Evolutionary conservation across 2,329 filamentous ascomycete genomes (phyloP).

Genomic region (Microcyclosporella mali): DNA sequence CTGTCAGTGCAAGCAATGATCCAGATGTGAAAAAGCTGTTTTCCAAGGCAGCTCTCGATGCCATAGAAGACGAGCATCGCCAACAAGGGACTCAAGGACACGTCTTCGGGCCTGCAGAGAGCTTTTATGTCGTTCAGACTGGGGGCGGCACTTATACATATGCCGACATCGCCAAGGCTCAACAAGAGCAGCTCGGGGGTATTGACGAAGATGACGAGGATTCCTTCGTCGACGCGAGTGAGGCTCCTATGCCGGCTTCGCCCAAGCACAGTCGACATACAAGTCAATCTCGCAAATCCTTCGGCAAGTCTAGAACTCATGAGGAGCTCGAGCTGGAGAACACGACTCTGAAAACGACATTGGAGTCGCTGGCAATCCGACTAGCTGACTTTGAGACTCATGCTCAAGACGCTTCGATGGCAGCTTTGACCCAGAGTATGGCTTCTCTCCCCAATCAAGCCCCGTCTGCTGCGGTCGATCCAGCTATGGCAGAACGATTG

Average conservation of each 20-base stretch:
- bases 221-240: slow-evolving; percentile 82
- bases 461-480: slow-evolving; percentile 51
- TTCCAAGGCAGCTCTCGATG: slow-evolving; percentile 75
- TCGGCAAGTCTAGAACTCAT: slow-evolving; percentile 55
- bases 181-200: slow-evolving; percentile 35
- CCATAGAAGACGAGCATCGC: slow-evolving; percentile 59
- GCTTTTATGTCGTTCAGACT: slow-evolving; percentile 91
- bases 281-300: slow-evolving; percentile 32
- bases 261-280: slow-evolving; percentile 36
- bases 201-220: slow-evolving; percentile 58
- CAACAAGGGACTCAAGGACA: slow-evolving; percentile 47
- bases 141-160: slow-evolving; percentile 90
- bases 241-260: slow-evolving; percentile 50
- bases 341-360: slow-evolving; percentile 71
- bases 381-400: slow-evolving; percentile 92
- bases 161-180: slow-evolving; percentile 62
- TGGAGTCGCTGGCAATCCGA: slow-evolving; percentile 79
- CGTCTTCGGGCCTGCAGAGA: slow-evolving; percentile 51
- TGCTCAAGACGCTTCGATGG: slow-evolving; percentile 67
- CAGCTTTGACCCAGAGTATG: slow-evolving; percentile 77
- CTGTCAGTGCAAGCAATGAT: slow-evolving; percentile 28
- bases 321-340: slow-evolving; percentile 91
- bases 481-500: slow-evolving; percentile 36
- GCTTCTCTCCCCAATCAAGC: slow-evolving; percentile 39
- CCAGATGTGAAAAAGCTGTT: slow-evolving; percentile 80